Evolutionary conservation across 2,329 filamentous ascomycete species (phyloP).

Genomic region (Aspergillus glaucus): DNA sequence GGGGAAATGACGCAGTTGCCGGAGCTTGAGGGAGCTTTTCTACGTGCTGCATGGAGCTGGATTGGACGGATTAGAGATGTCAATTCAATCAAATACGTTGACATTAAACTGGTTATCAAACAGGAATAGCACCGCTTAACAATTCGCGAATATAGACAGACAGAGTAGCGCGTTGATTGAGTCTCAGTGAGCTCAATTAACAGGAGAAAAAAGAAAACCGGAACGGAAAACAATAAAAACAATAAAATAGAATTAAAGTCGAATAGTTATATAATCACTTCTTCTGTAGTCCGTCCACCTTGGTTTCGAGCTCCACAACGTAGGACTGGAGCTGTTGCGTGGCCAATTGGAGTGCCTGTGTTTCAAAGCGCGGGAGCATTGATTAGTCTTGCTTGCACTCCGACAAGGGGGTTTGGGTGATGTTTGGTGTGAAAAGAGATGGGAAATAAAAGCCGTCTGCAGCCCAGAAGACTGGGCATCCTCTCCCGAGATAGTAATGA

Average conservation of each 20-base stretch:
- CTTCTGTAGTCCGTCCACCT: slow-evolving; percentile 62
- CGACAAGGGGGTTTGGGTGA: no score
- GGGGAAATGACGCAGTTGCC: slow-evolving; percentile 5
- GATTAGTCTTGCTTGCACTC: no score
- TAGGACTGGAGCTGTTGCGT: slow-evolving; percentile 82
- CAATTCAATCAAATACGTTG: background rate
- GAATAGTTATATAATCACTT: slow-evolving; percentile 40
- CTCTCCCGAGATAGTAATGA: background rate
- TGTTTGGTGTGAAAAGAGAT: no score
- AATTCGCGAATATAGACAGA: no score
- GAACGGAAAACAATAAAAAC: slow-evolving; percentile 7
- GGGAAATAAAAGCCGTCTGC: background rate
- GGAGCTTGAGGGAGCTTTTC: background rate
- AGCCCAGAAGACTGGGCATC: background rate
- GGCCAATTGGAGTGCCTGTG: slow-evolving; percentile 75
- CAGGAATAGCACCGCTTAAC: no score
- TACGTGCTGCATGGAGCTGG: no score
- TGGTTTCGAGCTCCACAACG: slow-evolving; percentile 73
- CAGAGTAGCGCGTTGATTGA: background rate
- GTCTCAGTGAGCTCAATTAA: background rate
- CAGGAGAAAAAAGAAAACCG: slow-evolving; percentile 2
- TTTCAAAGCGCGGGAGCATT: background rate
- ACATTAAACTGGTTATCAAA: background rate
- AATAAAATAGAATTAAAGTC: background rate
- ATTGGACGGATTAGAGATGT: no score